Evolutionary conservation across 352 stramenopile genomes (phyloP).

Genomic region (Phytophthora europaea): DNA sequence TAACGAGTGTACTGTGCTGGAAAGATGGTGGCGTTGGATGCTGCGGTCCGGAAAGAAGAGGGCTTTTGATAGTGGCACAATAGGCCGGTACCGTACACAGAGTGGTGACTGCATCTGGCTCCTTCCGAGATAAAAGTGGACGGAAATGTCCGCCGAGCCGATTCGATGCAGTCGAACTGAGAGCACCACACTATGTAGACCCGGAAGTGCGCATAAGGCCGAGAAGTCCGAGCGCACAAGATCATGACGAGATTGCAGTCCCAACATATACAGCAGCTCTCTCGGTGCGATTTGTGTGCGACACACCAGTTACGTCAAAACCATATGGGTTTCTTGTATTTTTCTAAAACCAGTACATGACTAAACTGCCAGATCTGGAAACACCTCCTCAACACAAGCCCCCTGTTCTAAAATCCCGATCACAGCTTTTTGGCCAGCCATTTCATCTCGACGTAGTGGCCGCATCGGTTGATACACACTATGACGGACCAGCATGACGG

Average conservation of each 20-base stretch:
- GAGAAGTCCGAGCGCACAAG: neutral
- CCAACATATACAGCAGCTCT: neutral
- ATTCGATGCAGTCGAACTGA: neutral
- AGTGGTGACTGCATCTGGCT: conserved; percentile 21
- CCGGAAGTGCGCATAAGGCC: neutral
- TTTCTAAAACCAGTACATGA: neutral
- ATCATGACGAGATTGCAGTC: too few species aligned
- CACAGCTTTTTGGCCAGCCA: conserved; percentile 30
- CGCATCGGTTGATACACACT: conserved; percentile 9
- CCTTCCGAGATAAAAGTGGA: conserved; percentile 1
- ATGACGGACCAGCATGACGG: conserved; percentile 49
- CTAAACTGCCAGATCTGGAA: neutral
- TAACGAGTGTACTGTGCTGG: neutral
- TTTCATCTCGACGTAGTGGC: conserved; percentile 14
- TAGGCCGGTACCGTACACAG: neutral
- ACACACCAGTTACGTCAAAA: neutral
- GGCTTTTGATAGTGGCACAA: conserved; percentile 22
- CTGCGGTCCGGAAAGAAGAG: conserved; percentile 17
- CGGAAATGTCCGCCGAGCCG: neutral
- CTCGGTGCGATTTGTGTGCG: neutral
- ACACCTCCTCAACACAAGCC: neutral
- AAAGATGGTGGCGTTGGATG: neutral
- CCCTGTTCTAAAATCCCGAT: conserved; percentile 8
- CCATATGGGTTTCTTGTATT: neutral
- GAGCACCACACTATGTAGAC: neutral